A percentile compares a stretch with the other conserved stretches of the same genome.
These are phyloP conservation scores for Vitis rupestris DNA, from an alignment of 164 flowering plant species.

Conservation along the genomic window DNA sequence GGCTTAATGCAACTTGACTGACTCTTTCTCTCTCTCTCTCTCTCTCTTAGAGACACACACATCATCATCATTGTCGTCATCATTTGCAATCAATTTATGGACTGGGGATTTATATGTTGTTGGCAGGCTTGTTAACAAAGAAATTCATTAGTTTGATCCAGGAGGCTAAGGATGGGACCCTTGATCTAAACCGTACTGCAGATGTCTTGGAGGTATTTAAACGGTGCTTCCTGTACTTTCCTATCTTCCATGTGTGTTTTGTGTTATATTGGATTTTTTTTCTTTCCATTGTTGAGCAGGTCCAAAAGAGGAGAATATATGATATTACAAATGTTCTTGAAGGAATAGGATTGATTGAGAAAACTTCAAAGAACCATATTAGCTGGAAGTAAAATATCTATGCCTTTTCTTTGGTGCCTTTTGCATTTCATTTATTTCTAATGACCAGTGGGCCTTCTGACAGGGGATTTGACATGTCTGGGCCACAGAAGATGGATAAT, in stretches of 20 bases:
- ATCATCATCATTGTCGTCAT: neutral
- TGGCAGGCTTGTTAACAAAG: slow-evolving; percentile 42
- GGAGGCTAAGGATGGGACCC: slow-evolving; percentile 39
- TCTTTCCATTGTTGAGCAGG: slow-evolving; percentile 20
- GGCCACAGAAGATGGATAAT: slow-evolving; percentile 18
- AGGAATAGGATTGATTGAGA: slow-evolving; percentile 46
- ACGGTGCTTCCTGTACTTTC: neutral
- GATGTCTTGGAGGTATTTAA: slow-evolving; percentile 33
- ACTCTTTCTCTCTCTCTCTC: neutral
- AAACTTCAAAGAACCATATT: slow-evolving; percentile 43
- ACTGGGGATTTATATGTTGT: slow-evolving; percentile 4
- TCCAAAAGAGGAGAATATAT: slow-evolving; percentile 47
- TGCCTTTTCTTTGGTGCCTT: slow-evolving; percentile 1
- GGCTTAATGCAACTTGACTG: neutral
- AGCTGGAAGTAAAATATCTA: slow-evolving; percentile 38
- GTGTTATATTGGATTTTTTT: neutral
- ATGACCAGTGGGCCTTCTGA: slow-evolving; percentile 2
- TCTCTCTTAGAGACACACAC: neutral
- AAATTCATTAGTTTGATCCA: slow-evolving; percentile 37
- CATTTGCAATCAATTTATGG: neutral
- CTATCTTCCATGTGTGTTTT: neutral
- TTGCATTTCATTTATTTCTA: neutral
- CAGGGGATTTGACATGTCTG: slow-evolving; percentile 30
- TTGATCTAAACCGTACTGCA: slow-evolving; percentile 38
- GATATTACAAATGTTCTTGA: slow-evolving; percentile 54